Conservation (phyloP, 805 yeast species). For the Ogataea minuta region DNA sequence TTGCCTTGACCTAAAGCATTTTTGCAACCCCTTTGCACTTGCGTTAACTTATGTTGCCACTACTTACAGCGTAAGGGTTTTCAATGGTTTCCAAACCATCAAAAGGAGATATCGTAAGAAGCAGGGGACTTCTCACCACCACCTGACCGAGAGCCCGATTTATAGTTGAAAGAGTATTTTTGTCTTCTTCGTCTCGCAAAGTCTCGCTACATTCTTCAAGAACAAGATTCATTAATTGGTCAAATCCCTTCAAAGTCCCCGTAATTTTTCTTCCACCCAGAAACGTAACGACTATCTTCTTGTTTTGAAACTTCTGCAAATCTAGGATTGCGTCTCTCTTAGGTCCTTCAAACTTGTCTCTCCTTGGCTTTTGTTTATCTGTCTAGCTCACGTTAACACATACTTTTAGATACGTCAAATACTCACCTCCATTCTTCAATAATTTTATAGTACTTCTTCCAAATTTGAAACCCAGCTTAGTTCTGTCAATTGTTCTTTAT, state of each 20-base stretch:
- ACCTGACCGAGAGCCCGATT: slow-evolving; percentile 74
- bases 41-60: no score
- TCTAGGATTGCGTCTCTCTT: slow-evolving; percentile 88
- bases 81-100: slow-evolving; percentile 69
- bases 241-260: slow-evolving; percentile 82
- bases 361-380: slow-evolving; percentile 16
- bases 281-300: slow-evolving; percentile 71
- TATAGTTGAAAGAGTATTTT: slow-evolving; percentile 46
- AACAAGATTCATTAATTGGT: slow-evolving; percentile 76
- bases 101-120: slow-evolving; percentile 71
- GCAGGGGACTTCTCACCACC: slow-evolving; percentile 81
- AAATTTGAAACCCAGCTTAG: slow-evolving; percentile 1
- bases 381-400: slow-evolving; percentile 2
- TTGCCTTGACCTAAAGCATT: no score
- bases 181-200: slow-evolving; percentile 63
- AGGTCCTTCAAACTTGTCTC: slow-evolving; percentile 59
- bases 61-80: slow-evolving; percentile 52
- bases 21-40: no score
- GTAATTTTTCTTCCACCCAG: slow-evolving; percentile 77
- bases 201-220: slow-evolving; percentile 69
- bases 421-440: slow-evolving; percentile 19
- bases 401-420: neutral
- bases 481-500: no score
- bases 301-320: slow-evolving; percentile 71
- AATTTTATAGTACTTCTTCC: no score